Base-by-base conservation (phyloP, 192 early-diverging fungal genomes). In the Coemansia sp. region DNA sequence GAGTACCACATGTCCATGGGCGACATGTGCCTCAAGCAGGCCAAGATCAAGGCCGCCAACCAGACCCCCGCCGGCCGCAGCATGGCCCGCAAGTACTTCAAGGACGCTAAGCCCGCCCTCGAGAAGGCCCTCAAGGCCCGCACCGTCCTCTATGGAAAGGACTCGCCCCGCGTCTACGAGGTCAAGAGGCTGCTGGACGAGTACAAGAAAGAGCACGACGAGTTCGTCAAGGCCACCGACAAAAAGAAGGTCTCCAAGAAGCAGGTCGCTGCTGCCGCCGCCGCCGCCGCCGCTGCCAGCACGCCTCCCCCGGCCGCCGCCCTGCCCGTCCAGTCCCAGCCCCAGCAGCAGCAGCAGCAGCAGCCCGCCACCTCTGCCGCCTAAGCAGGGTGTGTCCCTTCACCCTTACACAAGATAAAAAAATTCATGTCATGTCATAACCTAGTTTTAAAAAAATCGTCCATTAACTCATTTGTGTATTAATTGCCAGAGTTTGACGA, bases 1-100 rank as follows among this genome's bases (percentile, higher is more conserved):
- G 88, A 89, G 56, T 88, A 87, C 68, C 68, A 79, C 59, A 77
- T 81, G 63, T 67, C 84, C 1, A 66, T 88, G 51, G 89, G 84
- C 42, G 88, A 89, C 68, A 63, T 88, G 64, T 84, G 78, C 69
- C 69, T 85, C 67, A 84, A 84, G 64, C 71, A 87, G 69, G 86
- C 84, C 19, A 74, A 69, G 67, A 78, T 83, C 60, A 73, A 74
- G 65, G 72, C 77, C 5, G 67, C 78, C 36, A 82, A 86, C 63
- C 69, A 65, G 45, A 84, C 78, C 14, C 76, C 74, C 3, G 65
- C 71, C n/a, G 78, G 78, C 29, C 73, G 77, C 59, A 73, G 67
- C 70, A 74, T 78, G 42, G 69, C 78, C 35, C 68, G 67, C 41
- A 64, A 79, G 51, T 82, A 81, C 56, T 63, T 74, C 40, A 83